These are phyloP conservation scores for Coemansia sp. DNA, from an alignment of 192 early-diverging fungal genomes.

Conservation along the genomic window DNA sequence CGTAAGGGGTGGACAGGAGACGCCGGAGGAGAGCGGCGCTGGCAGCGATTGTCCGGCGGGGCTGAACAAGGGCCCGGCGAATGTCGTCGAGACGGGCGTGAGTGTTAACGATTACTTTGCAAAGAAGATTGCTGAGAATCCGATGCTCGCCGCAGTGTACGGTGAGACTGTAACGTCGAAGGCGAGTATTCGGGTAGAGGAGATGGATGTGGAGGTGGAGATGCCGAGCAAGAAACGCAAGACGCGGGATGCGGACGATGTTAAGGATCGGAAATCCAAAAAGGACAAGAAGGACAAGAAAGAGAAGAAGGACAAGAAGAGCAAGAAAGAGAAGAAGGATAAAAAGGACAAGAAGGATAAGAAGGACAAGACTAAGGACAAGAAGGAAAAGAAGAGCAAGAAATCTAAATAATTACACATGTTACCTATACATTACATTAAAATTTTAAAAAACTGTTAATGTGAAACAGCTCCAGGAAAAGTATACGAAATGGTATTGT, in stretches of 20 bases:
- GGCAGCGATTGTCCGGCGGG: neutral
- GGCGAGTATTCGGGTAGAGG: neutral
- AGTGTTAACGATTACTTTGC: constrained; percentile 50
- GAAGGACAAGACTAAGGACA: constrained; percentile 26
- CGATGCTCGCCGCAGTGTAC: constrained; percentile 38
- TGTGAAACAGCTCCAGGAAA: no score
- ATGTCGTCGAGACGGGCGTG: constrained; percentile 21
- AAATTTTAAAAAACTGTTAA: no score
- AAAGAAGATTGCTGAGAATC: constrained; percentile 34
- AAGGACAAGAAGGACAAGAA: constrained; percentile 34
- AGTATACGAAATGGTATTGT: no score
- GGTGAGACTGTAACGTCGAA: constrained; percentile 3
- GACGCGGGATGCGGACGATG: constrained; percentile 20
- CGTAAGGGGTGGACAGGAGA: constrained; percentile 12
- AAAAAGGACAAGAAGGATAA: constrained; percentile 45
- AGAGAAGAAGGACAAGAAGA: constrained; percentile 11
- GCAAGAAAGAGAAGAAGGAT: constrained; percentile 39
- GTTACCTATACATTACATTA: no score
- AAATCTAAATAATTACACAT: no score
- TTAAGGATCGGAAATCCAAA: neutral
- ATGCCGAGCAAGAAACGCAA: constrained; percentile 35
- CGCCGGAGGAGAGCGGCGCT: neutral
- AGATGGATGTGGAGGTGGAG: constrained; percentile 1
- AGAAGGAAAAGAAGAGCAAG: neutral
- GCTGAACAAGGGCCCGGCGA: neutral